Percentiles rank a stretch among this genome's conserved stretches.
Conservation (phyloP, 352 stramenopile species). For the Globisporangium acanthophoron region DNA sequence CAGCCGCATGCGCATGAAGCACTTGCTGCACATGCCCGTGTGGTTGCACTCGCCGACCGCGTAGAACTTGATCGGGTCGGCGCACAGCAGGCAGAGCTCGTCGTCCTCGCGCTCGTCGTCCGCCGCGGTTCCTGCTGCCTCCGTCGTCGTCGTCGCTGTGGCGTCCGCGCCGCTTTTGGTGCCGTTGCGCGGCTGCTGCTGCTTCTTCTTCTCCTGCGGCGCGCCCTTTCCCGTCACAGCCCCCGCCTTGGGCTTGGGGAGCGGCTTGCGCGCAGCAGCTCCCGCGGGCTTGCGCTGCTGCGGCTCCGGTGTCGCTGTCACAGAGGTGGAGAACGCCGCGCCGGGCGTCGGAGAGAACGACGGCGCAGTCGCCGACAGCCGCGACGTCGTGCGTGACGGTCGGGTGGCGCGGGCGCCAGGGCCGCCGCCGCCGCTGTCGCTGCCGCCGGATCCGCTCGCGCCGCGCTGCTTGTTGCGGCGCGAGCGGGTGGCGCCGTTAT, state of each 20-base stretch:
- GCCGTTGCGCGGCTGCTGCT: background rate
- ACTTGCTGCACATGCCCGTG: conserved; percentile 76
- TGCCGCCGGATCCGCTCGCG: conserved; percentile 7
- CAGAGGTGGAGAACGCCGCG: background rate
- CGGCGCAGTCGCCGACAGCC: conserved; percentile 11
- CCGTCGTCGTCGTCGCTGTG: background rate
- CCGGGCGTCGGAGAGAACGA: conserved; percentile 6
- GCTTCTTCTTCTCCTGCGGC: background rate
- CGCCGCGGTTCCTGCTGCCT: background rate
- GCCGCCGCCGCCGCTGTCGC: background rate
- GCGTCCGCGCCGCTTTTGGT: background rate
- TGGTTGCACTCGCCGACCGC: conserved; percentile 78
- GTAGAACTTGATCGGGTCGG: conserved; percentile 62
- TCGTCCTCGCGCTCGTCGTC: conserved; percentile 23
- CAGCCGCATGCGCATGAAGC: conserved; percentile 75
- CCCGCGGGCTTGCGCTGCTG: background rate
- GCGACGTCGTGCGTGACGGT: background rate
- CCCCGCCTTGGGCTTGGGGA: background rate
- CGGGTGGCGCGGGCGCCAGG: background rate
- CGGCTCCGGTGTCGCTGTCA: background rate
- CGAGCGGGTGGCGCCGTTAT: background rate
- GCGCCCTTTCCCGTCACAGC: too few relatives aligned
- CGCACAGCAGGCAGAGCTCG: conserved; percentile 60
- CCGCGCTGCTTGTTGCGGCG: conserved; percentile 8
- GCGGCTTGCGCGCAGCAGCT: background rate